Percentiles rank a stretch among this genome's conserved stretches.
Evolutionary conservation across 2,329 filamentous ascomycete species (phyloP).

Genomic region (Curvularia sp.): DNA sequence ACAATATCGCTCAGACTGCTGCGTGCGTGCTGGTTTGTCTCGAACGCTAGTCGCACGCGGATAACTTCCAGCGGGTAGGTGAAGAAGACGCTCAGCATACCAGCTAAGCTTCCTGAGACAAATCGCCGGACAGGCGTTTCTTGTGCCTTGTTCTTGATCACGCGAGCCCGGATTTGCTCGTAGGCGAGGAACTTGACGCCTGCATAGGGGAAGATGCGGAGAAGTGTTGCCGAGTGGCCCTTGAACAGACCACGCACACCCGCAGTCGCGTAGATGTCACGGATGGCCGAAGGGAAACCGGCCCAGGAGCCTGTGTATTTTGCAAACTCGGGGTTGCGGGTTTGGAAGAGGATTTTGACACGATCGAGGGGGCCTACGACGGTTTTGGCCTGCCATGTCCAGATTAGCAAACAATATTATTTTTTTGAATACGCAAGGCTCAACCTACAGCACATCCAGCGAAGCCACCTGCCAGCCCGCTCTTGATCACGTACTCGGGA

Average conservation of each 20-base stretch:
- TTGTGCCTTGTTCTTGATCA: slow-evolving; percentile 75
- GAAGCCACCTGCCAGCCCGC: slow-evolving; percentile 84
- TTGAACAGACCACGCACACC: slow-evolving; percentile 82
- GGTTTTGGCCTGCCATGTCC: slow-evolving; percentile 77
- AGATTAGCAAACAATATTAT: slow-evolving; percentile 17
- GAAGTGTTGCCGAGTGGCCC: slow-evolving; percentile 90
- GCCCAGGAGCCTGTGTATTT: slow-evolving; percentile 92
- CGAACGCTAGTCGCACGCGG: slow-evolving; percentile 89
- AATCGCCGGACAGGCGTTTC: slow-evolving; percentile 84
- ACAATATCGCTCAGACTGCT: slow-evolving; percentile 80
- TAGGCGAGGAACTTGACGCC: slow-evolving; percentile 98
- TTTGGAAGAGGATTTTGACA: slow-evolving; percentile 98
- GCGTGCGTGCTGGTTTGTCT: slow-evolving; percentile 78
- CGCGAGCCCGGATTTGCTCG: slow-evolving; percentile 83
- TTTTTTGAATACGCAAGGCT: slow-evolving; percentile 39
- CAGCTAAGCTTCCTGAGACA: slow-evolving; percentile 75
- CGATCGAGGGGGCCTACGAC: slow-evolving; percentile 94
- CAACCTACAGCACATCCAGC: slow-evolving; percentile 82
- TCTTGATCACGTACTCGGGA: slow-evolving; percentile 82
- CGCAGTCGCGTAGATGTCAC: slow-evolving; percentile 79
- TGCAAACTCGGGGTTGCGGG: slow-evolving; percentile 89
- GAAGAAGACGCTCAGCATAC: slow-evolving; percentile 91
- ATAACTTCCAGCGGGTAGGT: slow-evolving; percentile 96
- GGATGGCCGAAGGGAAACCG: slow-evolving; percentile 81
- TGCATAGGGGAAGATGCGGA: slow-evolving; percentile 96